Base-by-base conservation (phyloP, 208 protist genomes). In the Trypanosomatidae sp. region DNA sequence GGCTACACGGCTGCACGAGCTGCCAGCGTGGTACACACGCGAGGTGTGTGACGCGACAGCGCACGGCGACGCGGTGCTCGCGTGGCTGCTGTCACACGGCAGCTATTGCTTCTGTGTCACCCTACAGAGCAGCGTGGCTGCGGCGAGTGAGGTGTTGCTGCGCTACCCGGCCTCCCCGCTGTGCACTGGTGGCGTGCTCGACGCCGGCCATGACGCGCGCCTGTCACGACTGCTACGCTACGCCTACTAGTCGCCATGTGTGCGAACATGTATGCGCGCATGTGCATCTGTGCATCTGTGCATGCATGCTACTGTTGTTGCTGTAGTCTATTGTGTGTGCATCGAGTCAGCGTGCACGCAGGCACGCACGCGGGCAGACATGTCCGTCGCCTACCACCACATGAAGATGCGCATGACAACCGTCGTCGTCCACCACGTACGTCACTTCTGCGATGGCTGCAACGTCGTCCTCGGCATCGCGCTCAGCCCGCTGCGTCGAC, bases 61-160 rank as follows among this genome's bases (percentile, higher is more conserved):
- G 16, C 58, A 26, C 20, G 51, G 45, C 19, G 54, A 71, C 32
- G 68, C 48, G n/a, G 16, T 56, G 15, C 43, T 42, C 30, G 24
- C 64, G 16, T 24, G 30, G 15, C 20, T 39, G 16, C 6, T 66
- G 15, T 54, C 88, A 20, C 1, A 61, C 40, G 55, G 66, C 13
- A 57, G 76, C 22, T 92, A 81, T 57, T 87, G 63, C 54, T 53
- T 83, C 8, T 71, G 81, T 28, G 50, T 88, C 10, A 70, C 71
- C 0, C 48, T 92, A 40, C 48, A 50, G 25, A 43, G 49, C 22
- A 61, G 57, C 1, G 55, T 92, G 20, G 48, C 43, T 0, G 69
- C 84, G 5, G 66, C 75, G 1, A 67, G 77, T 52, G 84, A 92
- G 45, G 84, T 88, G 2, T 74, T 92, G 38, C 38, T 87, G 15